Evolutionary conservation across 371 early-diverging fungal species (phyloP), one percentile per base, ranked within the genome.

Genomic region (Mucor lusitanicus): DNA sequence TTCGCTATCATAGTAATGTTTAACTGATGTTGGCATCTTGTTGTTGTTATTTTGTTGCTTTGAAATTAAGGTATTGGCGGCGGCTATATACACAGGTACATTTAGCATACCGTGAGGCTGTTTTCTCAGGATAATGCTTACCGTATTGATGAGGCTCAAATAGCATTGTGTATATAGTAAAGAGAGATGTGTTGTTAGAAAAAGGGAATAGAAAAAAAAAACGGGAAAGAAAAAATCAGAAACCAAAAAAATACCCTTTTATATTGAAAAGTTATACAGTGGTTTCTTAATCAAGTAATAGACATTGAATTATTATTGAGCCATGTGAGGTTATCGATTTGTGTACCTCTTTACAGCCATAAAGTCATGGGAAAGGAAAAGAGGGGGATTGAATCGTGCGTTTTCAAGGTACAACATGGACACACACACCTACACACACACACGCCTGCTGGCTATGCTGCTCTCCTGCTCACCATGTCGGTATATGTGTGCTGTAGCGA

Each of bases 241-340:
- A 50, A 37, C 23, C n/a, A 48, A 37, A 37, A 48, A 50, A 50
- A n/a, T 50, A 44, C 25, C 42, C 33, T 27, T 25, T 46, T 46
- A 46, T 61, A 65, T 32, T 37, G 50, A 42, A 11, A 50, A 19
- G 27, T 53, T 53, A 53, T 53, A 53, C 23, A 53, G 3, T 53
- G 13, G 7, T 53, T 53, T 53, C 53, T 53, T 53, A 53, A 53
- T 53, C 53, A 53, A 53, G 53, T 53, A 53, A 65, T 35, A 65
- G 33, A 63, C n/a, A 25, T 46, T 25, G 32, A 44, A 35, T 25
- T 46, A 23, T 48, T 50, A 59, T 59, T 59, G 21, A 42, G 61
- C 55, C 67, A 67, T 67, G 67, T 67, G 67, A 67, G 67, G 53
- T 67, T 67, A 67, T 67, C 67, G 67, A 67, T 67, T 67, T 67